Conservation (phyloP, 1,139 yeast genomes). For the Pichia sp. region DNA sequence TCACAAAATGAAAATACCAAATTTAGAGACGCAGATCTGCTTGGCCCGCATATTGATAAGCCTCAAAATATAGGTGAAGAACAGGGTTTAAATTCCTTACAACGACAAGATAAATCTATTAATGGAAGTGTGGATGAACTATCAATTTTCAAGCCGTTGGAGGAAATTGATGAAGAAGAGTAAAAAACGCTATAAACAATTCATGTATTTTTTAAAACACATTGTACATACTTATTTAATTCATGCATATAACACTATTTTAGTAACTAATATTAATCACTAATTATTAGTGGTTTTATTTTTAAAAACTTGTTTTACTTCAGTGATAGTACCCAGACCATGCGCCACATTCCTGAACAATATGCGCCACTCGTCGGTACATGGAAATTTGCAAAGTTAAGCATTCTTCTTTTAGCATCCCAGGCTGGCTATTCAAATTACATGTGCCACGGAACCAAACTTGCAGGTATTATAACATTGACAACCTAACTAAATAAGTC, state of each 20-base stretch:
- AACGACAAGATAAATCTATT: neutral
- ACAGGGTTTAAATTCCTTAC: neutral
- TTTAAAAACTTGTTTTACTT: too few species aligned
- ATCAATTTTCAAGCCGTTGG: neutral
- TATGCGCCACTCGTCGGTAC: neutral
- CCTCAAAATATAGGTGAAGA: neutral
- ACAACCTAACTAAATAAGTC: neutral
- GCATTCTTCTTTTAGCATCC: neutral
- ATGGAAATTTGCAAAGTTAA: neutral
- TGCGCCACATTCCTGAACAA: neutral
- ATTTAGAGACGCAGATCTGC: conserved; percentile 23
- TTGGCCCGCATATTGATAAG: conserved; percentile 18
- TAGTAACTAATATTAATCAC: too few species aligned
- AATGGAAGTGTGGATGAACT: neutral
- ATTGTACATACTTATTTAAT: too few species aligned
- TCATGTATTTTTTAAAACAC: too few species aligned
- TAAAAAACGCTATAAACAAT: neutral
- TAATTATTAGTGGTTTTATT: neutral
- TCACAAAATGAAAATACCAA: neutral
- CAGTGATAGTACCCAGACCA: neutral
- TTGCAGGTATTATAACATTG: neutral
- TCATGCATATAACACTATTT: neutral
- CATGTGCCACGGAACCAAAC: neutral
- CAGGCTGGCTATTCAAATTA: neutral
- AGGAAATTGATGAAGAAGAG: neutral